Evolutionary conservation across 305 asterid species (phyloP), one percentile per base, ranked within the genome.

Genomic region (Fraxinus platypoda): DNA sequence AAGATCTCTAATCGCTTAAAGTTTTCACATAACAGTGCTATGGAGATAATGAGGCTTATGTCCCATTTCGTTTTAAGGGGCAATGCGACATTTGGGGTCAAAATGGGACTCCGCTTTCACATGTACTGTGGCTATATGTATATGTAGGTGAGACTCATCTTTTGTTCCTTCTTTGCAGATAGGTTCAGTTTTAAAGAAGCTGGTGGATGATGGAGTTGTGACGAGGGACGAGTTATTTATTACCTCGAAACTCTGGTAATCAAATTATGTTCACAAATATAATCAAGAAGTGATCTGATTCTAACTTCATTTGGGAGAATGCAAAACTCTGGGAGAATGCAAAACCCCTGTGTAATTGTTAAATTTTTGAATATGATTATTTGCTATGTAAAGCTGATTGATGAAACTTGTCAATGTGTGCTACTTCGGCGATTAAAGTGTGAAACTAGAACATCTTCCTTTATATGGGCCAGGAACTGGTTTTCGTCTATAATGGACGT

Each of bases 241-340:
- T 80, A 91, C 98, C 66, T 95, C 98, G 80, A 95, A 95, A 84
- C 95, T 93, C 89, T 91, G 97, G 98, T 94, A 90, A 79, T 79
- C 34, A 19, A 34, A 11, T 46, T 71, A 17, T 1, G 71, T 37
- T 76, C 26, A n/a, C 28, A n/a, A 15, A 70, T 37, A 35, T 9
- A 41, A 34, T 19, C 11, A 12, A 66, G 57, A 77, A 3, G 4
- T 57, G 28, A 57, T 57, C n/a, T 23, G 28, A 23, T 81, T 81
- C 81, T 81, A 13, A 15, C 4, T 49, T 49, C 59, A 49, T 49
- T 49, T 49, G 6, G 57, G 57, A 46, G 19, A 46, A 46, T 46
- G 57, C 57, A 46, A 4, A 46, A 3, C 19, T n/a, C n/a, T 49
- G 6, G 57, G 57, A 46, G 19, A 46, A 46, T 46, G 57, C 57